Evolutionary conservation across 495 filamentous ascomycete species (phyloP).

Genomic region (Hypoxylon subgilvum): DNA sequence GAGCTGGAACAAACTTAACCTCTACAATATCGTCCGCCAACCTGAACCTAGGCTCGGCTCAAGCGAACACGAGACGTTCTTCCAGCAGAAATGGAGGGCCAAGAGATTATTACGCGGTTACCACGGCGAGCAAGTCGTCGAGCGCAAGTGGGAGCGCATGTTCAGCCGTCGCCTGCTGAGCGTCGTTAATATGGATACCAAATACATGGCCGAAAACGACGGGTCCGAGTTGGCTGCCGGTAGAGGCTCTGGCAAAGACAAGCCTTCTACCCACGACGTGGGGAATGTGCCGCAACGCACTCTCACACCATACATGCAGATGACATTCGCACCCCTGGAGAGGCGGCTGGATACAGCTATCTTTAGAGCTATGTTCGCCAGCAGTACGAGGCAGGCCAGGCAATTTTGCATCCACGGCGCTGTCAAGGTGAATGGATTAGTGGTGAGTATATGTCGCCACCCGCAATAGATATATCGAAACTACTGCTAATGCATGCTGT

Average conservation of each 20-base stretch:
- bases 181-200: slow-evolving; percentile 82
- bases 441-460: slow-evolving; percentile 61
- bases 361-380: slow-evolving; percentile 90
- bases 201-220: slow-evolving; percentile 75
- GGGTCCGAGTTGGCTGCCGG: slow-evolving; percentile 82
- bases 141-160: slow-evolving; percentile 89
- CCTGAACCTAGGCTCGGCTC: slow-evolving; percentile 40
- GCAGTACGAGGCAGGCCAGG: slow-evolving; percentile 89
- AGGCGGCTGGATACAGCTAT: slow-evolving; percentile 88
- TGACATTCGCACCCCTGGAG: slow-evolving; percentile 91
- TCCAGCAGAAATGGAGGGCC: slow-evolving; percentile 96
- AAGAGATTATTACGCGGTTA: slow-evolving; percentile 84
- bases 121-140: slow-evolving; percentile 91
- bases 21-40: slow-evolving; percentile 77
- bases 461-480: slow-evolving; percentile 1
- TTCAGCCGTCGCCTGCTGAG: slow-evolving; percentile 78
- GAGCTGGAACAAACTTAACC: slow-evolving; percentile 97
- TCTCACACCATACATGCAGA: slow-evolving; percentile 82
- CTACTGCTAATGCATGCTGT: slow-evolving; percentile 2
- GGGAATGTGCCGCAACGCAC: neutral
- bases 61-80: slow-evolving; percentile 67
- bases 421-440: slow-evolving; percentile 95
- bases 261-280: slow-evolving; percentile 10
- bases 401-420: slow-evolving; percentile 92
- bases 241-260: slow-evolving; percentile 73